Evolutionary conservation across 495 filamentous ascomycete genomes (phyloP).

Genomic region (Lichina pygmaea): DNA sequence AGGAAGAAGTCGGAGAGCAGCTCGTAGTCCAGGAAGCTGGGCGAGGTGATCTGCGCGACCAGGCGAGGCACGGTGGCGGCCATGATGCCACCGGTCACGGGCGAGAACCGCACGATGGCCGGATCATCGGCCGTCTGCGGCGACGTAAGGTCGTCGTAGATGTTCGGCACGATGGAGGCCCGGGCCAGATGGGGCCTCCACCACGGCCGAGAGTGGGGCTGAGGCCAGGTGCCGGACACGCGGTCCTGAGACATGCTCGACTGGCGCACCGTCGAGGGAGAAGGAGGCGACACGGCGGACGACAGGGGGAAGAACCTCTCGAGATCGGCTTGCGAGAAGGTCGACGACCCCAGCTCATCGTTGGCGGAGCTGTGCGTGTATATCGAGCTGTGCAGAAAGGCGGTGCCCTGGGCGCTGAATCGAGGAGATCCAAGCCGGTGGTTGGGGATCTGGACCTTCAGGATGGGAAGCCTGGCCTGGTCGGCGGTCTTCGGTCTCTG

Average conservation of each 20-base stretch:
- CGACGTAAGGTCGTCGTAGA: constrained; percentile 2
- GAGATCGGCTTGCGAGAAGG: constrained; percentile 22
- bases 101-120: constrained; percentile 61
- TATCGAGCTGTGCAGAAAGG: constrained; percentile 53
- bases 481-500: constrained; percentile 41
- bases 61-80: constrained; percentile 80
- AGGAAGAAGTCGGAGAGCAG: constrained; percentile 95
- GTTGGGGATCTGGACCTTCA: constrained; percentile 65
- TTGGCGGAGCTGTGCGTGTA: constrained; percentile 21
- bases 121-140: constrained; percentile 24
- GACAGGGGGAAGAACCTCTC: constrained; percentile 17
- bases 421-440: constrained; percentile 64
- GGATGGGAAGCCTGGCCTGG: constrained; percentile 23
- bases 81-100: constrained; percentile 41
- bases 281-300: constrained; percentile 11
- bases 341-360: constrained; percentile 16
- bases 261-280: constrained; percentile 14
- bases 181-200: not conserved
- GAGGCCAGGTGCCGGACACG: not conserved
- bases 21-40: constrained; percentile 89
- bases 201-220: constrained; percentile 8
- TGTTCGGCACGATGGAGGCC: constrained; percentile 1
- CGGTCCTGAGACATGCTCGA: constrained; percentile 11
- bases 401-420: constrained; percentile 54
- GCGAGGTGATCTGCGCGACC: constrained; percentile 93